Evolutionary conservation across 129 eudicot species (phyloP).

Genomic region (Arctium lappa): DNA sequence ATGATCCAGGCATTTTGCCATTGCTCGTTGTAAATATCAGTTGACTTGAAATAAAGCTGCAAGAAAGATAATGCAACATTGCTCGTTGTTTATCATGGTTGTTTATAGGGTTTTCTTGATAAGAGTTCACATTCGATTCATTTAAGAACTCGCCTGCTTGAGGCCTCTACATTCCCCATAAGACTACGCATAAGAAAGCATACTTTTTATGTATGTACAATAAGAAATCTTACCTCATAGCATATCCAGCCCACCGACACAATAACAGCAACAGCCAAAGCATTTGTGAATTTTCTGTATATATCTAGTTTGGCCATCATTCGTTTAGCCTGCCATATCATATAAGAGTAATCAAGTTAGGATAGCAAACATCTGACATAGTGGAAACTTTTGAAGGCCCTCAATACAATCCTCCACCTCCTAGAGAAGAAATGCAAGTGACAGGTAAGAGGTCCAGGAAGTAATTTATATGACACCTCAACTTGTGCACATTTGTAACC

Average conservation of each 20-base stretch:
- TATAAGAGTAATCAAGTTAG: conserved; percentile 12
- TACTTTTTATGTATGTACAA: background rate
- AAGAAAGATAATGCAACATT: conserved; percentile 8
- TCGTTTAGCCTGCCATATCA: conserved; percentile 73
- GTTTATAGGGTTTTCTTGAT: background rate
- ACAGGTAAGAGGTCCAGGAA: background rate
- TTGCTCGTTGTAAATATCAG: conserved; percentile 85
- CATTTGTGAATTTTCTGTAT: conserved; percentile 96
- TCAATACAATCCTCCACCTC: background rate
- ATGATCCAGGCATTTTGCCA: conserved; percentile 99
- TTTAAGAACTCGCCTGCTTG: background rate
- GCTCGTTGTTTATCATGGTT: too few species aligned
- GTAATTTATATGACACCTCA: background rate
- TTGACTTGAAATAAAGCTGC: conserved; percentile 92
- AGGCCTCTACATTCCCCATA: background rate
- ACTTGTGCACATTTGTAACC: background rate
- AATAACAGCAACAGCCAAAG: conserved; percentile 89
- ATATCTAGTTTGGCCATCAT: conserved; percentile 90
- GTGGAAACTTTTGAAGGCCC: background rate
- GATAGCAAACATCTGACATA: background rate
- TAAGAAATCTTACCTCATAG: conserved; percentile 70
- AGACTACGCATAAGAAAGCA: conserved; percentile 11
- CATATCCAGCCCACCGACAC: conserved; percentile 98
- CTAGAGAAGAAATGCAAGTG: background rate
- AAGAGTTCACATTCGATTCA: background rate